A percentile compares a stretch with the other conserved stretches of the same genome.
These are phyloP conservation scores for Ophiostoma australiae DNA, from an alignment of 2,329 filamentous ascomycete genomes.

Conservation along the genomic window DNA sequence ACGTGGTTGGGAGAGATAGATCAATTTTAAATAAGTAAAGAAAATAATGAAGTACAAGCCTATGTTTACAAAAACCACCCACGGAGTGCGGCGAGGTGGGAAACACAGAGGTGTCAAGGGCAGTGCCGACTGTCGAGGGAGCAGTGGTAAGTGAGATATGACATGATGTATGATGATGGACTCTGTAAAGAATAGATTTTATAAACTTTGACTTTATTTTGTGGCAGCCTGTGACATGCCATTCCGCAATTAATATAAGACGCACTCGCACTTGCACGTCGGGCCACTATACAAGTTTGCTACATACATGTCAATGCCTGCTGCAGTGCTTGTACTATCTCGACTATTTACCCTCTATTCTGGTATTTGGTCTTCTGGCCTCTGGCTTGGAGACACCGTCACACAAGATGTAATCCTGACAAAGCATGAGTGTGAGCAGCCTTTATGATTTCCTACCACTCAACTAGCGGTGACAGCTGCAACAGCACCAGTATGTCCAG, in stretches of 20 bases:
- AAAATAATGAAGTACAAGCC: no score
- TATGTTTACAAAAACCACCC: no score
- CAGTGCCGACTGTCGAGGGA: constrained; percentile 10
- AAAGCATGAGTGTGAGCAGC: neutral
- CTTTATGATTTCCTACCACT: neutral
- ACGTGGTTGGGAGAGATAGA: neutral
- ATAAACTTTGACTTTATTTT: neutral
- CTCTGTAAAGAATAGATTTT: neutral
- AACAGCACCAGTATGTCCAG: neutral
- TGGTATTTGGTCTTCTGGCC: neutral
- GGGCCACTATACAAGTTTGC: neutral
- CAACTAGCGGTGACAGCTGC: neutral
- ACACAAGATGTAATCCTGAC: neutral
- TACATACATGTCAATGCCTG: neutral
- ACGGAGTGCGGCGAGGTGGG: neutral
- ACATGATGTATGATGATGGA: neutral
- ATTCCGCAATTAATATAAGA: neutral
- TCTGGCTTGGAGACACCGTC: neutral
- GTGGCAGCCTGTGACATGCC: neutral
- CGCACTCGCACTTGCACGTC: neutral
- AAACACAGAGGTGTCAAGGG: constrained; percentile 14
- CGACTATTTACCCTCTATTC: neutral
- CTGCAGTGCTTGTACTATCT: neutral
- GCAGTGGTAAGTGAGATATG: neutral
- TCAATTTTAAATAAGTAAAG: no score